These are phyloP conservation scores for Penicillium herquei DNA, from an alignment of 495 filamentous ascomycete genomes.

Conservation along the genomic window DNA sequence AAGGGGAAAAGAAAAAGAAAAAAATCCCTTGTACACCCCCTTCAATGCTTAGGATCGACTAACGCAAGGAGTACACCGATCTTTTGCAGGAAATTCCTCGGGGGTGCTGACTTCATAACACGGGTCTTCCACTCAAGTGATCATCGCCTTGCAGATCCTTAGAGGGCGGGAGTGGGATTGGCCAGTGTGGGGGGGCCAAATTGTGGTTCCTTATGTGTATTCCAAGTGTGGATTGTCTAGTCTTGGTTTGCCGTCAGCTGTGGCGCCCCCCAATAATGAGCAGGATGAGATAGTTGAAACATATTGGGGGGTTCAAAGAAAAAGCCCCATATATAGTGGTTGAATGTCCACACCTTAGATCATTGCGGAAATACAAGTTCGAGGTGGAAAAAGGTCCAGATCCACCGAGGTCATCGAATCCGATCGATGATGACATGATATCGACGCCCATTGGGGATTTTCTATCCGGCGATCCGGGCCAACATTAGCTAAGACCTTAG, in stretches of 20 bases:
- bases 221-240: neutral
- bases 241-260: neutral
- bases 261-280: neutral
- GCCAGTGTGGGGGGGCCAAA: neutral
- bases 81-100: conserved; percentile 24
- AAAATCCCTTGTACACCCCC: conserved; percentile 19
- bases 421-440: conserved; percentile 33
- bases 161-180: conserved; percentile 14
- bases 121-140: conserved; percentile 22
- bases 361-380: neutral
- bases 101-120: conserved; percentile 31
- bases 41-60: conserved; percentile 13
- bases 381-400: neutral
- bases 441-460: conserved; percentile 8
- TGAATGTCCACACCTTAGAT: neutral
- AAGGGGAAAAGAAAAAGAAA: neutral
- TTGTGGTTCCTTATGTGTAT: conserved; percentile 9
- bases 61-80: conserved; percentile 24
- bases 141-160: conserved; percentile 27
- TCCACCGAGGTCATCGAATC: conserved; percentile 3
- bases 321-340: conserved; percentile 1
- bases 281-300: neutral
- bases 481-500: neutral
- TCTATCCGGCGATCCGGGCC: conserved; percentile 31
- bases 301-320: neutral